phyloP scores from a whole-genome alignment of 345 rosid species.

The Gossypium ekmanianum region DNA sequence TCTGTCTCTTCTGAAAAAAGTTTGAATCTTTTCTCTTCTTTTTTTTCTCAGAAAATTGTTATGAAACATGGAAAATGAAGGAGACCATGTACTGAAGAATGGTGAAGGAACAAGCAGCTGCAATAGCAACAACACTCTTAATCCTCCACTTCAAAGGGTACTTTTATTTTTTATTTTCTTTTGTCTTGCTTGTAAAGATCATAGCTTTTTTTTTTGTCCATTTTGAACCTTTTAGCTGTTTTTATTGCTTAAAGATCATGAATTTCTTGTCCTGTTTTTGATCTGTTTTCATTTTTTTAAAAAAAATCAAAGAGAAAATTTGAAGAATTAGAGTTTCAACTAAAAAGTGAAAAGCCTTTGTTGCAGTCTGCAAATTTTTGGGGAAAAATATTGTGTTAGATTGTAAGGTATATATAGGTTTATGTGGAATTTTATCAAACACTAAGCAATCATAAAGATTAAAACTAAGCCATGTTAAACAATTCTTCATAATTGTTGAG shows the following conservation, averaged over 20 bases:
- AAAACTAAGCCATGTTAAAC: too few species aligned
- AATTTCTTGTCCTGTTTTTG: background rate
- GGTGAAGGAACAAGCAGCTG: conserved; percentile 16
- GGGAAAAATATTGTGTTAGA: background rate
- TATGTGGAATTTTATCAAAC: background rate
- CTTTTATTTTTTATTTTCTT: background rate
- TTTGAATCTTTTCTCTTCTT: background rate
- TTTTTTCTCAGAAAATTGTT: conserved; percentile 8
- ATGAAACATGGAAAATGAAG: conserved; percentile 34
- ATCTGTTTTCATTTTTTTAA: background rate
- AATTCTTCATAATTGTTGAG: too few species aligned
- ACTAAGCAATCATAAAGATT: background rate
- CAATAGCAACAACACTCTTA: conserved; percentile 15
- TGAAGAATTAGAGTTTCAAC: conserved; percentile 1
- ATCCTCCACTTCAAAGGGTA: conserved; percentile 34
- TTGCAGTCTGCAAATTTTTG: background rate
- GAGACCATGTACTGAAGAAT: conserved; percentile 9
- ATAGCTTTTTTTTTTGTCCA: conserved; percentile 3
- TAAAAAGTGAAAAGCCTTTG: background rate
- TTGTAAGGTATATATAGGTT: background rate
- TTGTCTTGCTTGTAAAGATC: background rate
- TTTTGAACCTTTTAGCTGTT: conserved; percentile 10
- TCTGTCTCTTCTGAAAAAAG: conserved; percentile 9
- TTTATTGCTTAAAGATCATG: conserved; percentile 7
- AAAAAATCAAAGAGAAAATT: background rate